These are phyloP conservation scores for Kwoniella heveanensis DNA, from an alignment of 768 basidiomycete genomes.

Conservation along the genomic window DNA sequence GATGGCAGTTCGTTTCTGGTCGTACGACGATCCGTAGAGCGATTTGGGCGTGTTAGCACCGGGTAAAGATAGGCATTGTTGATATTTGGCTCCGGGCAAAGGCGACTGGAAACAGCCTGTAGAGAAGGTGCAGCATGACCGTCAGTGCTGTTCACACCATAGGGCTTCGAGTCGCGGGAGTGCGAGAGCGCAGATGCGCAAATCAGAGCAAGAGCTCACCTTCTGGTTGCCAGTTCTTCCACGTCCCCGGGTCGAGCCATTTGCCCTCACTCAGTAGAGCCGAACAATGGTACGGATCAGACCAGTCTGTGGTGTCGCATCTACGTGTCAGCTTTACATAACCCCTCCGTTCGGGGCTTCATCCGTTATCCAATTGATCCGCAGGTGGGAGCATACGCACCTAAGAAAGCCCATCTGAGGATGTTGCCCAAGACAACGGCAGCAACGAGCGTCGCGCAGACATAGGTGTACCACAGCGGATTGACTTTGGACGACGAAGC, in stretches of 20 bases:
- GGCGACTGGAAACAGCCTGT: slow-evolving; percentile 21
- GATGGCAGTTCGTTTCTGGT: slow-evolving; percentile 63
- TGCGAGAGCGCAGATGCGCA: no score
- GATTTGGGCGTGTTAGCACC: slow-evolving; percentile 25
- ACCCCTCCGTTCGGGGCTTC: no score
- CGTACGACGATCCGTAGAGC: slow-evolving; percentile 11
- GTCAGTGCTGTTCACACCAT: no score
- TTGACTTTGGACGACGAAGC: slow-evolving; percentile 43
- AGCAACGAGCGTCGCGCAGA: slow-evolving; percentile 49
- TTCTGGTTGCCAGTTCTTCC: slow-evolving; percentile 82
- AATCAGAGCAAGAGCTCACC: slow-evolving; percentile 58
- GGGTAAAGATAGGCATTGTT: slow-evolving; percentile 23
- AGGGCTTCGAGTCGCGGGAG: no score
- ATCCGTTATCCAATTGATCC: no score
- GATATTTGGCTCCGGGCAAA: slow-evolving; percentile 17
- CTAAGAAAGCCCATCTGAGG: slow-evolving; percentile 54
- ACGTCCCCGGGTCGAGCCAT: slow-evolving; percentile 69
- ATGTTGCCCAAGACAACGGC: slow-evolving; percentile 52
- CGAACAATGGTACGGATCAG: slow-evolving; percentile 73
- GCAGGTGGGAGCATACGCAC: slow-evolving; percentile 38
- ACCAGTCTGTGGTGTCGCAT: slow-evolving; percentile 61
- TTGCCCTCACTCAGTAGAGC: slow-evolving; percentile 70
- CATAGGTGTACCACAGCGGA: slow-evolving; percentile 56
- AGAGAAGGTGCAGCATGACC: not conserved
- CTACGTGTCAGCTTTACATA: no score